These are phyloP conservation scores for Rhodamnia argentea DNA, from an alignment of 345 rosid species.

Conservation along the genomic window DNA sequence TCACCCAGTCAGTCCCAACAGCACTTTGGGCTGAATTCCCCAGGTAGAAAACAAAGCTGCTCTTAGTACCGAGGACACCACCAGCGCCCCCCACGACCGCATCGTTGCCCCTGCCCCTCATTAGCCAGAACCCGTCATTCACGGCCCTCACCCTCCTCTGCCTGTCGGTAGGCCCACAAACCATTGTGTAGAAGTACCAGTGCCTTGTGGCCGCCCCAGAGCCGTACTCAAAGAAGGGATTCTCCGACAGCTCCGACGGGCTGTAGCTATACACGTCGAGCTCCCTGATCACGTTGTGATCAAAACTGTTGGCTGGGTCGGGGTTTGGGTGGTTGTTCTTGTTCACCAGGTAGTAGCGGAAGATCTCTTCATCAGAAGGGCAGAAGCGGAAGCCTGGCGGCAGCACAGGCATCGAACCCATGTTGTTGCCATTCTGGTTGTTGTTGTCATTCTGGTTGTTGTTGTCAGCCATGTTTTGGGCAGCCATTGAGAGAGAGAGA, in stretches of 20 bases:
- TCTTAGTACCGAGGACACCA: constrained; percentile 21
- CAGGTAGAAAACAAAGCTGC: constrained; percentile 24
- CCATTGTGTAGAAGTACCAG: constrained; percentile 31
- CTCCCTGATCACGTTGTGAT: constrained; percentile 28
- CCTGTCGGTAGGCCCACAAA: constrained; percentile 6
- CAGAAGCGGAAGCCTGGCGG: constrained; percentile 37
- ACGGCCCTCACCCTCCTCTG: constrained; percentile 12
- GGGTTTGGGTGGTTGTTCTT: constrained; percentile 16
- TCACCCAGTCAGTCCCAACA: constrained; percentile 30
- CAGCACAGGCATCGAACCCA: background rate
- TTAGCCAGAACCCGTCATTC: constrained; percentile 36
- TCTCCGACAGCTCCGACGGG: constrained; percentile 32
- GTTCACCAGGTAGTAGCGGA: constrained; percentile 22
- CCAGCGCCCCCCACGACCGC: constrained; percentile 16
- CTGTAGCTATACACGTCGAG: constrained; percentile 25
- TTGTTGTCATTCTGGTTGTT: background rate
- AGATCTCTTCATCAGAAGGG: constrained; percentile 37
- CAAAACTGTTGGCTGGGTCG: background rate
- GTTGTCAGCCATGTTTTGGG: background rate
- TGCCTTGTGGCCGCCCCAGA: constrained; percentile 24
- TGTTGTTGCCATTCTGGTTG: background rate
- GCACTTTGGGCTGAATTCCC: constrained; percentile 16
- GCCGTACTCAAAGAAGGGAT: constrained; percentile 18
- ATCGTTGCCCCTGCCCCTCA: constrained; percentile 18
- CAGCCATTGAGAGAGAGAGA: background rate